Percentiles rank a stretch among this genome's conserved stretches.
These are phyloP conservation scores for Globisporangium camurandrum DNA, from an alignment of 352 stramenopile species.

Conservation along the genomic window DNA sequence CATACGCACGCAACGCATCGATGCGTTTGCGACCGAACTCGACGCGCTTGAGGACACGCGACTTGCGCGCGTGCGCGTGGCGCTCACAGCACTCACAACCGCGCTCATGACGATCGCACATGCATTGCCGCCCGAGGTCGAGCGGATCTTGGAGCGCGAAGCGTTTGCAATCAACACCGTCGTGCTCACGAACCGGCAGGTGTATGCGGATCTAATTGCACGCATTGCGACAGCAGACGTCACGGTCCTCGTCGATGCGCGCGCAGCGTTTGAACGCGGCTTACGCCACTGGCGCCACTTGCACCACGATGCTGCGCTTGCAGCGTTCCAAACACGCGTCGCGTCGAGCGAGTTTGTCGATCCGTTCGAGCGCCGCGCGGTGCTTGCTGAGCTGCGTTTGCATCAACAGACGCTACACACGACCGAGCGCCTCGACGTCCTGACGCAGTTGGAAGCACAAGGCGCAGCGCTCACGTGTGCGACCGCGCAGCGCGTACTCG, in stretches of 20 bases:
- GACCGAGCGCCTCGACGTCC: conserved; percentile 31
- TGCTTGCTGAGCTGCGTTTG: conserved; percentile 45
- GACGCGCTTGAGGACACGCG: conserved; percentile 49
- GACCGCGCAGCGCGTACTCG: conserved; percentile 27
- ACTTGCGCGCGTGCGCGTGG: conserved; percentile 27
- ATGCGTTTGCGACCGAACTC: conserved; percentile 31
- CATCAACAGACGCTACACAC: conserved; percentile 48
- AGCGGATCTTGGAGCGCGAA: conserved; percentile 68
- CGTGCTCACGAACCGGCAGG: conserved; percentile 69
- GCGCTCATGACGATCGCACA: conserved; percentile 61
- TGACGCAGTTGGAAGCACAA: conserved; percentile 39
- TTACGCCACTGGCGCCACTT: conserved; percentile 62
- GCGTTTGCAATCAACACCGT: conserved; percentile 75
- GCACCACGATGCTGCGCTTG: conserved; percentile 69
- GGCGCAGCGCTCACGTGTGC: conserved; percentile 35
- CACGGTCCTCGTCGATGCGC: conserved; percentile 40
- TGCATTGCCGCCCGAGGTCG: conserved; percentile 51
- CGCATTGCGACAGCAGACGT: conserved; percentile 63
- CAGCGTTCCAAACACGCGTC: conserved; percentile 47
- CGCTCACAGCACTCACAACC: conserved; percentile 37
- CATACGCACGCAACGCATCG: conserved; percentile 31
- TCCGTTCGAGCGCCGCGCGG: conserved; percentile 39
- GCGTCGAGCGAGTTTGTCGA: conserved; percentile 61
- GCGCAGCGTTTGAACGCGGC: conserved; percentile 59
- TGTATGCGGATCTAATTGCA: conserved; percentile 67